Percentiles rank a stretch among this genome's conserved stretches.
These are phyloP conservation scores for Neurospora crassa DNA, from an alignment of 2,329 filamentous ascomycete genomes.

Conservation along the genomic window DNA sequence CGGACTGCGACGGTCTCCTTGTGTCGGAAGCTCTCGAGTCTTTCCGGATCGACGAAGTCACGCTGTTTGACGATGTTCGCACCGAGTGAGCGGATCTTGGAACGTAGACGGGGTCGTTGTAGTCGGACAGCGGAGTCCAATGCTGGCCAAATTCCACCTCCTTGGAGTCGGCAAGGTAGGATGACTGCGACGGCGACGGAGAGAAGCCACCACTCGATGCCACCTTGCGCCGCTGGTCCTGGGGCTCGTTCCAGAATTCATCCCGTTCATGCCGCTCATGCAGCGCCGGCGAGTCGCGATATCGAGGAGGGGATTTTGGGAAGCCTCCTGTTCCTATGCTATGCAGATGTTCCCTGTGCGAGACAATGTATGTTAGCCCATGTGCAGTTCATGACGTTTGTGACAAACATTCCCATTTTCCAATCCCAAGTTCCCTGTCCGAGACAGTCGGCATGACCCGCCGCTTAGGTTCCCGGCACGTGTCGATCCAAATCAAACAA, in stretches of 20 bases:
- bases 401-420: neutral
- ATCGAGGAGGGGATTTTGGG: neutral
- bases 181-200: slow-evolving; percentile 3
- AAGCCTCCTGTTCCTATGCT: slow-evolving; percentile 1
- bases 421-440: neutral
- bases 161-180: slow-evolving; percentile 5
- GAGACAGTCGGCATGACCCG: neutral
- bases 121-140: slow-evolving; percentile 9
- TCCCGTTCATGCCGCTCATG: slow-evolving; percentile 9
- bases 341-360: slow-evolving; percentile 4
- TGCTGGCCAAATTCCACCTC: slow-evolving; percentile 5
- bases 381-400: neutral
- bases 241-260: neutral
- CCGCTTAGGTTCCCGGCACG: neutral
- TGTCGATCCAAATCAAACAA: neutral
- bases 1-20: slow-evolving; percentile 13
- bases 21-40: slow-evolving; percentile 14
- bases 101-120: slow-evolving; percentile 5
- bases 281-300: slow-evolving; percentile 1
- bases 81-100: neutral
- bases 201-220: slow-evolving; percentile 5
- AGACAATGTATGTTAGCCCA: neutral
- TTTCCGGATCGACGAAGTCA: slow-evolving; percentile 9
- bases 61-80: slow-evolving; percentile 9
- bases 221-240: slow-evolving; percentile 5